Percentiles rank a stretch among this genome's conserved stretches.
phyloP scores from a whole-genome alignment of 2,329 filamentous ascomycete genomes.

The Chaetomium sp. region DNA sequence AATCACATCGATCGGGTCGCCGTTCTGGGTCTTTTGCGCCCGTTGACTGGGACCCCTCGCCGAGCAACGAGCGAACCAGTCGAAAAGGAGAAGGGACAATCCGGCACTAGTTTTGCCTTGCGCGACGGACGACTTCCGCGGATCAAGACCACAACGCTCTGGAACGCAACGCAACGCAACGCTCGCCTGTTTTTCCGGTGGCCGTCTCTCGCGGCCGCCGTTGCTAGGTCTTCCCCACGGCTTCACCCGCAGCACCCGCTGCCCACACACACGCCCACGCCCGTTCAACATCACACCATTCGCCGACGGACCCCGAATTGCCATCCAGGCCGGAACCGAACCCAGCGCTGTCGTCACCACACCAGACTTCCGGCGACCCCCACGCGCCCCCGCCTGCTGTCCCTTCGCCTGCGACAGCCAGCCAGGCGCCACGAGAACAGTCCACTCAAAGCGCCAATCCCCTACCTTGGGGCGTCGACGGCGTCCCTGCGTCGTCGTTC shows the following conservation, averaged over 20 bases:
- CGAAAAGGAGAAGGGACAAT: conserved; percentile 9
- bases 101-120: not conserved
- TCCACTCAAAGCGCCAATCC: conserved; percentile 21
- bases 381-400: conserved; percentile 21
- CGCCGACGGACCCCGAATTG: conserved; percentile 10
- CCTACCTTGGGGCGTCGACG: conserved; percentile 19
- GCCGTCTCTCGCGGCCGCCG: conserved; percentile 42
- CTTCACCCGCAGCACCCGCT: conserved; percentile 36
- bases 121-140: too few species aligned
- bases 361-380: conserved; percentile 31
- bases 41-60: conserved; percentile 3
- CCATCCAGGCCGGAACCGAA: conserved; percentile 23
- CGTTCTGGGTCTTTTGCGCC: not conserved
- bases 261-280: conserved; percentile 11
- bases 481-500: conserved; percentile 23
- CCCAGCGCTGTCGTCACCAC: conserved; percentile 26
- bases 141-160: too few species aligned
- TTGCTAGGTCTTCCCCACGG: conserved; percentile 39
- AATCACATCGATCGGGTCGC: not conserved
- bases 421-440: conserved; percentile 1
- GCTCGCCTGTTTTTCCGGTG: conserved; percentile 26
- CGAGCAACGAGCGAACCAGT: not conserved
- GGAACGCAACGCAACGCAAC: not conserved
- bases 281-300: conserved; percentile 25
- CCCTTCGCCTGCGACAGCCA: conserved; percentile 10